phyloP scores from a whole-genome alignment of 2,329 filamentous ascomycete genomes.

The Macrophomina pseudophaseolina region DNA sequence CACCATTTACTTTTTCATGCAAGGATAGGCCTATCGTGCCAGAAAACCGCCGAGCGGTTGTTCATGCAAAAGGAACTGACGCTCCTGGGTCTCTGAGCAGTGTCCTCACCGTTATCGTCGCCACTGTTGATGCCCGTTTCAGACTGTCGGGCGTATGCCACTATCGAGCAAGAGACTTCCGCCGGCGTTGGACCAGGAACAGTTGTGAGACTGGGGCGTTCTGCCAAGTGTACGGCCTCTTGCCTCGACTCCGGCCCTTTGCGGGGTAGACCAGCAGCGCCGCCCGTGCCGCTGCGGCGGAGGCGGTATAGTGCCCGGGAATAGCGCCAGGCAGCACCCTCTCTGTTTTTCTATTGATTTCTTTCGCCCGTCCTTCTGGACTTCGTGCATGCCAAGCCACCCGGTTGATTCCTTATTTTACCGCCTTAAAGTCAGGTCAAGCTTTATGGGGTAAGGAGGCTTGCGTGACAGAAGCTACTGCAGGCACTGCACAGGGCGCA shows the following conservation, averaged over 20 bases:
- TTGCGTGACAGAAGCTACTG: neutral
- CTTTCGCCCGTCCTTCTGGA: too few relatives aligned
- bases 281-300: neutral
- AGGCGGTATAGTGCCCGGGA: neutral
- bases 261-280: slow-evolving; percentile 1
- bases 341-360: neutral
- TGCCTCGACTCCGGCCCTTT: neutral
- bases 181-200: neutral
- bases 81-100: neutral
- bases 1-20: neutral
- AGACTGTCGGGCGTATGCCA: neutral
- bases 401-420: neutral
- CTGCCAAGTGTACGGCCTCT: neutral
- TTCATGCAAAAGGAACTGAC: neutral
- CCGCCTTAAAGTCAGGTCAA: neutral
- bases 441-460: slow-evolving; percentile 5
- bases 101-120: neutral
- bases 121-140: neutral
- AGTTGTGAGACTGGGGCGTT: neutral
- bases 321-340: neutral
- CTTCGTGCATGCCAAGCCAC: neutral
- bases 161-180: neutral
- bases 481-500: neutral
- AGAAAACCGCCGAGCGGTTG: slow-evolving; percentile 12
- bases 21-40: neutral